Percentiles rank a stretch among this genome's conserved stretches.
Evolutionary conservation across 257 asterid genomes (phyloP).

Genomic region (Nicotiana tomentosiformis): DNA sequence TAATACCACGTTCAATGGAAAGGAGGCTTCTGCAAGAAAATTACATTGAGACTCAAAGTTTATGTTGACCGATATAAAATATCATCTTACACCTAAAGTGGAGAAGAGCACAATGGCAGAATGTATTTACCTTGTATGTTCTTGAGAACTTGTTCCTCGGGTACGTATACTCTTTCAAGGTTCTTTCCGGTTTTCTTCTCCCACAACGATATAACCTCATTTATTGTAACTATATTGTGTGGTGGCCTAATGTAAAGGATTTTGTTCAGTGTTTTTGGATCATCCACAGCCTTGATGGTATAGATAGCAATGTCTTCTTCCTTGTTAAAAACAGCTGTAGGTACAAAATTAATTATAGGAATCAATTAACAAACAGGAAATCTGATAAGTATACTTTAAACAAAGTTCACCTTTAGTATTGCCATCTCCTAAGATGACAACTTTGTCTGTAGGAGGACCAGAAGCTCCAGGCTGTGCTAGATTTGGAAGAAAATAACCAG

Average conservation of each 20-base stretch:
- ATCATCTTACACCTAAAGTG: neutral
- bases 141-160: slow-evolving; percentile 53
- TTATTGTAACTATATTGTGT: slow-evolving; percentile 41
- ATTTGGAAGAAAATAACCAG: slow-evolving; percentile 47
- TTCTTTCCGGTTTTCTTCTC: slow-evolving; percentile 72
- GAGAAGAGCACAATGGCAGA: neutral
- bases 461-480: slow-evolving; percentile 38
- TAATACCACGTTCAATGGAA: slow-evolving; percentile 35
- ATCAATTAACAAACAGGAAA: neutral
- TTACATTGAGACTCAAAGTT: neutral
- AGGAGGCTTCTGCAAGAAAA: slow-evolving; percentile 35
- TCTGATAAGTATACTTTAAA: neutral
- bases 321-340: slow-evolving; percentile 48
- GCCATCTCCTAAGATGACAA: slow-evolving; percentile 63
- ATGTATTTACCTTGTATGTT: slow-evolving; percentile 39
- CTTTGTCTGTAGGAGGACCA: slow-evolving; percentile 34
- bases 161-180: slow-evolving; percentile 40
- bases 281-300: slow-evolving; percentile 61
- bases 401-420: slow-evolving; percentile 44
- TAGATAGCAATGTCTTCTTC: slow-evolving; percentile 54
- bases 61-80: neutral
- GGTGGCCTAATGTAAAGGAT: slow-evolving; percentile 48
- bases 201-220: slow-evolving; percentile 54
- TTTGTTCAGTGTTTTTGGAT: slow-evolving; percentile 67
- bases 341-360: no score